These are phyloP conservation scores for Davidsoniella eucalypti DNA, from an alignment of 2,329 filamentous ascomycete species.

Conservation along the genomic window DNA sequence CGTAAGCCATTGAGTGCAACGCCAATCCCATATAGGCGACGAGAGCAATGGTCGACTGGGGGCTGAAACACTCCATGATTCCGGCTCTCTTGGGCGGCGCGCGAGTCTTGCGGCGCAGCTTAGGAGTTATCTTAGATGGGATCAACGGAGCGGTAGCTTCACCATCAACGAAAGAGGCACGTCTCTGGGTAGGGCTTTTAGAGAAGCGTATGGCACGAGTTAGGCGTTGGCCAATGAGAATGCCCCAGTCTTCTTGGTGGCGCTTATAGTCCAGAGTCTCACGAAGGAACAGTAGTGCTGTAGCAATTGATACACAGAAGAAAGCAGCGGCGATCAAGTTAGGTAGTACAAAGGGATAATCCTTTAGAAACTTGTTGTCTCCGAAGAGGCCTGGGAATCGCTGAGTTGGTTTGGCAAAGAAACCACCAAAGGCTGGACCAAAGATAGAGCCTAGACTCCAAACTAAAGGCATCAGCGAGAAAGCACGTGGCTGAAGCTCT, in stretches of 20 bases:
- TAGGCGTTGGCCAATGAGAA: constrained; percentile 54
- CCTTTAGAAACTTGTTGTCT: constrained; percentile 47
- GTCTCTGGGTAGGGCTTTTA: constrained; percentile 20
- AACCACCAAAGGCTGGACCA: constrained; percentile 74
- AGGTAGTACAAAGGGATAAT: constrained; percentile 68
- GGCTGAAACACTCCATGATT: constrained; percentile 52
- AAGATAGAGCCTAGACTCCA: constrained; percentile 82
- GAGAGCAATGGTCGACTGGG: constrained; percentile 60
- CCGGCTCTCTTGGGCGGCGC: constrained; percentile 18
- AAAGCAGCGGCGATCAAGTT: constrained; percentile 64
- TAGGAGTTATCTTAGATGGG: constrained; percentile 19
- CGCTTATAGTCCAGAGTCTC: constrained; percentile 68
- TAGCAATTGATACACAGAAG: constrained; percentile 61
- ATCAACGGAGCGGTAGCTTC: constrained; percentile 41
- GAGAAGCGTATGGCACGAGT: constrained; percentile 22
- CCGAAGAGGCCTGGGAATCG: constrained; percentile 60
- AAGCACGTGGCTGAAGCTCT: constrained; percentile 73
- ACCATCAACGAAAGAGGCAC: constrained; percentile 35
- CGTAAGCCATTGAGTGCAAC: constrained; percentile 67
- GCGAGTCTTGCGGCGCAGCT: constrained; percentile 15
- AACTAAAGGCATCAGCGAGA: constrained; percentile 80
- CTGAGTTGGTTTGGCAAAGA: constrained; percentile 64
- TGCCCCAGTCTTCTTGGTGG: constrained; percentile 54
- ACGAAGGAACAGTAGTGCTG: constrained; percentile 63
- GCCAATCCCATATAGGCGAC: constrained; percentile 65